Evolutionary conservation across 1,139 yeast genomes (phyloP).

Genomic region (Suhomyces wounanorum): DNA sequence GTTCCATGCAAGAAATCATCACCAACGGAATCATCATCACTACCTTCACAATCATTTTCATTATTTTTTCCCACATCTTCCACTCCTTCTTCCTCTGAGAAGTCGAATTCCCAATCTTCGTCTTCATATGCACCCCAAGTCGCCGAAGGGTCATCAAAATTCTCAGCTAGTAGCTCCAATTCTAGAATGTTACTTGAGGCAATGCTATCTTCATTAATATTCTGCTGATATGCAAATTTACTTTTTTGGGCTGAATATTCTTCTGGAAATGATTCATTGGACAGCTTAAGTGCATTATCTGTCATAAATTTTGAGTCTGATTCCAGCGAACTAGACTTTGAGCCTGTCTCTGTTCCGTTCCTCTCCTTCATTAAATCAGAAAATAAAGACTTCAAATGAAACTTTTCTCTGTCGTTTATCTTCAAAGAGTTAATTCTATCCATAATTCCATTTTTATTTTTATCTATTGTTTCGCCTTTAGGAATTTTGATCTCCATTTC

Average conservation of each 20-base stretch:
- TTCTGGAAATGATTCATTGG: background rate
- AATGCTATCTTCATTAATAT: background rate
- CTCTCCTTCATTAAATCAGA: background rate
- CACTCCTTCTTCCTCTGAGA: conserved; percentile 18
- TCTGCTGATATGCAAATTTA: background rate
- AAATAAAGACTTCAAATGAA: background rate
- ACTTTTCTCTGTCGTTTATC: background rate
- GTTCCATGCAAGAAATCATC: conserved; percentile 30
- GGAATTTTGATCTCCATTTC: background rate
- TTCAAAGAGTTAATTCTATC: background rate
- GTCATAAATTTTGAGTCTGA: background rate
- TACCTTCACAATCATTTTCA: background rate
- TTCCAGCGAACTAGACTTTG: background rate
- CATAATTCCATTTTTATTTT: background rate
- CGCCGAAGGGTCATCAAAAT: conserved; percentile 40
- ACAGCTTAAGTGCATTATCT: background rate
- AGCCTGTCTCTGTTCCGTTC: background rate
- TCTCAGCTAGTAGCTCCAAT: conserved; percentile 53
- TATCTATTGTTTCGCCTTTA: background rate
- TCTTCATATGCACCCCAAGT: conserved; percentile 38
- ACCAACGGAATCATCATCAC: conserved; percentile 16
- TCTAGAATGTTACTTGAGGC: conserved; percentile 32
- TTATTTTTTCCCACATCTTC: no score
- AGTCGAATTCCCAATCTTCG: conserved; percentile 39
- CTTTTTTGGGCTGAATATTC: background rate